phyloP scores from a whole-genome alignment of 495 filamentous ascomycete genomes.

The Cladorrhinum samala region DNA sequence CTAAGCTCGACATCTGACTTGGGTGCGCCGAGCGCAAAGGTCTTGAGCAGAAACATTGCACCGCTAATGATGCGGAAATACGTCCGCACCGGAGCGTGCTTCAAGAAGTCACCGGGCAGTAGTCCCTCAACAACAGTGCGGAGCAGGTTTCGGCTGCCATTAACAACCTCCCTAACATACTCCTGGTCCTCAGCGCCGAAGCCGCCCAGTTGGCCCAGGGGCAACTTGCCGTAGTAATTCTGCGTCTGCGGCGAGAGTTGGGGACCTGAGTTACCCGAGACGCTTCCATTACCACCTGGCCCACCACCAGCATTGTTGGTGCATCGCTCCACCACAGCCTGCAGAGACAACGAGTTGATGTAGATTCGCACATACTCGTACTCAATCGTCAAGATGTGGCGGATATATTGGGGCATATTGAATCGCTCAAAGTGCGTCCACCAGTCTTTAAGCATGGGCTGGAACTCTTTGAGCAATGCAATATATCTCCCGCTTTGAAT shows the following conservation, averaged over 20 bases:
- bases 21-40: conserved; percentile 86
- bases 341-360: conserved; percentile 84
- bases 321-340: conserved; percentile 92
- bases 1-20: conserved; percentile 82
- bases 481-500: conserved; percentile 81
- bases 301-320: conserved; percentile 60
- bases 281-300: conserved; percentile 30
- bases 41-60: conserved; percentile 90
- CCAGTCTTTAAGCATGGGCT: conserved; percentile 70
- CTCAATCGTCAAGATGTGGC: conserved; percentile 81
- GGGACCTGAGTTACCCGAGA: conserved; percentile 35
- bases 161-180: conserved; percentile 84
- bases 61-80: conserved; percentile 92
- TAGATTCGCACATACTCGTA: conserved; percentile 87
- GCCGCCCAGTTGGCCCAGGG: conserved; percentile 49
- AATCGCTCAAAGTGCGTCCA: conserved; percentile 65
- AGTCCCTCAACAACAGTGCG: conserved; percentile 77
- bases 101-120: conserved; percentile 74
- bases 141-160: conserved; percentile 78
- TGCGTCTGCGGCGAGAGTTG: conserved; percentile 53
- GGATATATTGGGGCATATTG: conserved; percentile 65
- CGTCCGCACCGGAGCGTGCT: conserved; percentile 86
- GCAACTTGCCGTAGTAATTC: conserved; percentile 50
- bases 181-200: conserved; percentile 58
- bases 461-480: conserved; percentile 69